Percentiles rank a stretch among this genome's conserved stretches.
Evolutionary conservation across 176 grass and related monocot genomes (phyloP).

Genomic region (Tillandsia leiboldiana): DNA sequence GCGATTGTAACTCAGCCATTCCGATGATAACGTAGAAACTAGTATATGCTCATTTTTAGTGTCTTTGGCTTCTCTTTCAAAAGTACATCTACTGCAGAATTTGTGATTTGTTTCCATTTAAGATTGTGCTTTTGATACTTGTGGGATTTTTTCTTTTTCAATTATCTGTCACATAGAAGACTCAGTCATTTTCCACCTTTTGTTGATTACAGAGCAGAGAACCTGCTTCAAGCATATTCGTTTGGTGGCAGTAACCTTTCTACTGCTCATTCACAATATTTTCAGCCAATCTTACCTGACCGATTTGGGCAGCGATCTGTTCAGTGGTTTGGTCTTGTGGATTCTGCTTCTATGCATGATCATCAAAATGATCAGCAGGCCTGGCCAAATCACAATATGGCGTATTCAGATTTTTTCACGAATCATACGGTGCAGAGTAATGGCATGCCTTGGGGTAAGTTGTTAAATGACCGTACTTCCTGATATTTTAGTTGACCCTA

Average conservation of each 20-base stretch:
- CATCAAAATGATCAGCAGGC: constrained; percentile 4
- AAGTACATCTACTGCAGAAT: no score
- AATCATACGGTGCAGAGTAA: constrained; percentile 9
- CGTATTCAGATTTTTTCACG: constrained; percentile 14
- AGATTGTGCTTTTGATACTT: neutral
- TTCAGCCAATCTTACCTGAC: constrained; percentile 5
- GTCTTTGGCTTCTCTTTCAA: no score
- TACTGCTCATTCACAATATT: constrained; percentile 5
- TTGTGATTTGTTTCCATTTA: neutral
- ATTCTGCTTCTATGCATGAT: constrained; percentile 2
- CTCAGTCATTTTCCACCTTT: constrained; percentile 12
- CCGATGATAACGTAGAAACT: no score
- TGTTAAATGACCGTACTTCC: no score
- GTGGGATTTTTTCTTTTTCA: neutral
- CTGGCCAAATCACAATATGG: constrained; percentile 6
- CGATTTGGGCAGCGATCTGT: constrained; percentile 9
- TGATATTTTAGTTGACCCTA: no score
- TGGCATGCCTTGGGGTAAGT: constrained; percentile 16
- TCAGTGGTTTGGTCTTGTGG: constrained; percentile 13
- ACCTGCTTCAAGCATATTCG: constrained; percentile 31
- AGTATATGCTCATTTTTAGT: no score
- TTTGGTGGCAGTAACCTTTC: constrained; percentile 33
- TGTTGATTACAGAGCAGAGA: constrained; percentile 32
- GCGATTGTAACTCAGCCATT: no score
- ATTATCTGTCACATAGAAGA: neutral